A percentile compares a stretch with the other conserved stretches of the same genome.
Evolutionary conservation across 164 flowering plant species (phyloP).

Genomic region (Tetracentron sinense): DNA sequence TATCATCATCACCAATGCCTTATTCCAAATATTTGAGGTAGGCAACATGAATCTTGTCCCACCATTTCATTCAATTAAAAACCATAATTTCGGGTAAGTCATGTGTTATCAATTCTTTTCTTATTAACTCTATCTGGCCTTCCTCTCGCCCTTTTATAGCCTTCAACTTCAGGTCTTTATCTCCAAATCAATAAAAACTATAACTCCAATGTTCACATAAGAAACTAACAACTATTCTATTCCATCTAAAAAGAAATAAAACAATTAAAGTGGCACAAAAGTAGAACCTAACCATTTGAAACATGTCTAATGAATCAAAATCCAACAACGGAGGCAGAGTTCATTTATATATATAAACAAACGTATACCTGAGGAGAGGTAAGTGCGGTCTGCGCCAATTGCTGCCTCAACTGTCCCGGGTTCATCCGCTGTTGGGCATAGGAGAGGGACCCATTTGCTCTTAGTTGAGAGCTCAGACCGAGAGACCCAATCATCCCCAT

Average conservation of each 20-base stretch:
- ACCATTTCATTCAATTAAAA: no score
- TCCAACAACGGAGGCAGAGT: no score
- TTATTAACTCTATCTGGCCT: no score
- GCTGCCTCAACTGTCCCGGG: constrained; percentile 59
- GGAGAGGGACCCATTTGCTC: constrained; percentile 57
- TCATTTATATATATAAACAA: not conserved
- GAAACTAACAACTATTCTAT: not conserved
- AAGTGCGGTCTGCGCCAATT: constrained; percentile 55
- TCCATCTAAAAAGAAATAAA: not conserved
- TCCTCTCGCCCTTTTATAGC: no score
- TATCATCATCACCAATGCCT: no score
- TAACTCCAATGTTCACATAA: not conserved
- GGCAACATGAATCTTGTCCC: no score
- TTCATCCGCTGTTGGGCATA: constrained; percentile 68
- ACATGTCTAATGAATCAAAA: no score
- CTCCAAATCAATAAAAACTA: not conserved
- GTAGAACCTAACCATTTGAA: not conserved
- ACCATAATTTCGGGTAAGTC: no score
- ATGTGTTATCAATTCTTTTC: no score
- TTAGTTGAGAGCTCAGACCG: constrained; percentile 54
- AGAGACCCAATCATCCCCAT: constrained; percentile 67
- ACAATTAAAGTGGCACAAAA: not conserved
- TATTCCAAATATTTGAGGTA: no score
- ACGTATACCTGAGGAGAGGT: constrained; percentile 60
- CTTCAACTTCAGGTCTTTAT: not conserved